Evolutionary conservation across 1,284 basidiomycete genomes (phyloP).

Genomic region (Puccinia coronata): DNA sequence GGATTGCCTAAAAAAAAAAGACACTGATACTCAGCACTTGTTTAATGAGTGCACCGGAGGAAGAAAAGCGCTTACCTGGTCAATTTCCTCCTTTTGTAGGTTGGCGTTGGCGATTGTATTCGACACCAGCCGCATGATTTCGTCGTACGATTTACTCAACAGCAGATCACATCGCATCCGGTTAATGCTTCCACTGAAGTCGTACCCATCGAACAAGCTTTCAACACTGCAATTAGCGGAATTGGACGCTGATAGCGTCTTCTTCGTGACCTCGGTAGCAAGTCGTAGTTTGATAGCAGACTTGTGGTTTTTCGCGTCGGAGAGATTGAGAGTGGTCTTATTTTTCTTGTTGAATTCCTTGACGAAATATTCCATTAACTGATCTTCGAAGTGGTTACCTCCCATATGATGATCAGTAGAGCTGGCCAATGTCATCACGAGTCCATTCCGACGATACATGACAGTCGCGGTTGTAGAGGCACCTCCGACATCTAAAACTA

Average conservation of each 20-base stretch:
- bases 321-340: conserved; percentile 63
- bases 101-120: conserved; percentile 68
- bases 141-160: conserved; percentile 71
- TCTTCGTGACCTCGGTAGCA: conserved; percentile 92
- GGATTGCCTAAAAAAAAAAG: conserved; percentile 65
- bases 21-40: background rate
- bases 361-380: conserved; percentile 85
- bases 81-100: conserved; percentile 76
- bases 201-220: conserved; percentile 88
- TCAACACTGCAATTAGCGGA: conserved; percentile 87
- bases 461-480: conserved; percentile 64
- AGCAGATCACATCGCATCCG: conserved; percentile 91
- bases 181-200: conserved; percentile 91
- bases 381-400: conserved; percentile 72
- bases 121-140: conserved; percentile 68
- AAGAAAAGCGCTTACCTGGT: conserved; percentile 65
- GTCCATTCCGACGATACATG: conserved; percentile 63
- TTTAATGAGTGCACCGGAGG: background rate
- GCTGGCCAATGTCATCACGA: conserved; percentile 64
- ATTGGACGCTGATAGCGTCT: conserved; percentile 82
- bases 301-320: conserved; percentile 66
- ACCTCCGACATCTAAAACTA: conserved; percentile 66
- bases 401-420: conserved; percentile 63
- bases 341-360: conserved; percentile 98
- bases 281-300: conserved; percentile 90